Percentiles rank a stretch among this genome's conserved stretches.
These are phyloP conservation scores for Thyridium curvatum DNA, from an alignment of 2,329 filamentous ascomycete genomes.

Conservation along the genomic window DNA sequence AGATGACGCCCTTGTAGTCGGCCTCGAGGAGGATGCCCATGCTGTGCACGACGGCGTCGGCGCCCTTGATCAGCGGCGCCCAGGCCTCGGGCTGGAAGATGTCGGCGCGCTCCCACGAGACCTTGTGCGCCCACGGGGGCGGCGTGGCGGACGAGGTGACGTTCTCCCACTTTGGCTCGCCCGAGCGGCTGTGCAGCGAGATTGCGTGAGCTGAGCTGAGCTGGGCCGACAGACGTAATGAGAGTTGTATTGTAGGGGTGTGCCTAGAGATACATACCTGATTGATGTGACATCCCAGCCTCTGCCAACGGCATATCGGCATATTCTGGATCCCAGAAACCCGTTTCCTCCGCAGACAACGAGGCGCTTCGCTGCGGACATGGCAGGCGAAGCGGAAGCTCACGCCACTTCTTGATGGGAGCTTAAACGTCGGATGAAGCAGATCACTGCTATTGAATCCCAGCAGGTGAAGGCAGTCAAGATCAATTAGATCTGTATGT, in stretches of 20 bases:
- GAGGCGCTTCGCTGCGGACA: conserved; percentile 65
- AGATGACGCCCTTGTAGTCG: conserved; percentile 91
- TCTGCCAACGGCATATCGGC: conserved; percentile 76
- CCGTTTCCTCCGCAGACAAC: conserved; percentile 92
- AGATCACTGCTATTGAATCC: no score
- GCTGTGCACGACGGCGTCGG: conserved; percentile 83
- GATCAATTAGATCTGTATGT: no score
- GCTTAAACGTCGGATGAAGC: conserved; percentile 5
- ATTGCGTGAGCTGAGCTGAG: conserved; percentile 1
- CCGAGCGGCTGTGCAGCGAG: conserved; percentile 63
- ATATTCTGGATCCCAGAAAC: conserved; percentile 84
- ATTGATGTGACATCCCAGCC: conserved; percentile 92
- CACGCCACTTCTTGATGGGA: not conserved
- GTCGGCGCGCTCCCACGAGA: conserved; percentile 84
- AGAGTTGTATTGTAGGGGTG: no score
- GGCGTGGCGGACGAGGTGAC: conserved; percentile 65
- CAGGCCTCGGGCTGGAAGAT: conserved; percentile 80
- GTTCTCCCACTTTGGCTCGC: conserved; percentile 77
- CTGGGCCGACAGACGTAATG: not conserved
- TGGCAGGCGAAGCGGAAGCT: conserved; percentile 22
- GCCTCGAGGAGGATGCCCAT: conserved; percentile 96
- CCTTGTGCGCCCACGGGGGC: conserved; percentile 74
- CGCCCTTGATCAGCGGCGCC: conserved; percentile 64
- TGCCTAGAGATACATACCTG: conserved; percentile 57
- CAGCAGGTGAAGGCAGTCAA: no score